Evolutionary conservation across 164 flowering plant species (phyloP).

Genomic region (Aristolochia fimbriata): DNA sequence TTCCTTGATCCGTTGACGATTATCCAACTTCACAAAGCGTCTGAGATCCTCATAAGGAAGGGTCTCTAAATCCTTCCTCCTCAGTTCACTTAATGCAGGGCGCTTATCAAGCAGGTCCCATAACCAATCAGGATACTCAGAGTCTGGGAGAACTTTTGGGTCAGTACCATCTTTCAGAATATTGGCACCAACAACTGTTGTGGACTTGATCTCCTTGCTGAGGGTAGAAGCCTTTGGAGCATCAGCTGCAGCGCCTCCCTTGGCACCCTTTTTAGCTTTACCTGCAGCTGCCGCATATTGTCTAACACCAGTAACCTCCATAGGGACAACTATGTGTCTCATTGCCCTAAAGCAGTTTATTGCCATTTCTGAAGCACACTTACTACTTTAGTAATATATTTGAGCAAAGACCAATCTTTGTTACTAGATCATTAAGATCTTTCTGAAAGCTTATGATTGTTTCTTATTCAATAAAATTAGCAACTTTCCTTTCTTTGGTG

Average conservation of each 20-base stretch:
- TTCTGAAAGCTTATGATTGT: too few species aligned
- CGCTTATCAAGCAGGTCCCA: background rate
- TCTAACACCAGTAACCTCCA: background rate
- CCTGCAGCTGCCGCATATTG: background rate
- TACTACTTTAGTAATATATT: background rate
- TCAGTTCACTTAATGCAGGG: constrained; percentile 2
- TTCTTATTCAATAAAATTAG: too few species aligned
- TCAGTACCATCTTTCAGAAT: constrained; percentile 2
- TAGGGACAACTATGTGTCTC: background rate
- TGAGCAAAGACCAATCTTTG: too few species aligned
- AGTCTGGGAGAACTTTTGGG: background rate
- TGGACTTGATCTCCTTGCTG: constrained; percentile 1
- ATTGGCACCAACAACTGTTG: constrained; percentile 1
- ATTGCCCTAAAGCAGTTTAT: background rate
- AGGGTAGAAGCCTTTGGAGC: constrained; percentile 1
- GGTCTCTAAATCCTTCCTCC: constrained; percentile 1
- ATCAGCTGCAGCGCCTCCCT: constrained; percentile 2
- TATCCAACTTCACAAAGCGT: constrained; percentile 1
- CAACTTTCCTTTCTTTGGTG: too few species aligned
- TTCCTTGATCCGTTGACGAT: background rate
- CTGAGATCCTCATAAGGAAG: constrained; percentile 1
- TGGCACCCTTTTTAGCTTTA: constrained; percentile 2
- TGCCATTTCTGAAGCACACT: background rate
- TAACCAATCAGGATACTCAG: constrained; percentile 3
- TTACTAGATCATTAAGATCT: too few species aligned